These are phyloP conservation scores for Aspergillus egyptiacus DNA, from an alignment of 495 filamentous ascomycete species.

Conservation along the genomic window DNA sequence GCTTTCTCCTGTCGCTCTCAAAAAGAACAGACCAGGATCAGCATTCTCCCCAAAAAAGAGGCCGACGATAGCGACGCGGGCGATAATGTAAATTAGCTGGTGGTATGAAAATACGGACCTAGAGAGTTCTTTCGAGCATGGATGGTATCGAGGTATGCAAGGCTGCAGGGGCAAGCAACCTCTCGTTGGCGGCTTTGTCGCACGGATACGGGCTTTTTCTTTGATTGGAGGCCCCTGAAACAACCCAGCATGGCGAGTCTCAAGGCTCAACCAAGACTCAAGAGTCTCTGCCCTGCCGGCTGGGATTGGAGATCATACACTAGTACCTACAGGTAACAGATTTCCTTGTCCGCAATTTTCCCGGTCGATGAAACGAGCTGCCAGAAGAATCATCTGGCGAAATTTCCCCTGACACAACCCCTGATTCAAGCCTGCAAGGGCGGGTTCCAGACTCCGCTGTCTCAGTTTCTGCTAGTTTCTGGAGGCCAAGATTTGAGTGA, in stretches of 20 bases:
- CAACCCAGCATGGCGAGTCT: conserved; percentile 7
- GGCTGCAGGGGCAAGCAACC: conserved; percentile 18
- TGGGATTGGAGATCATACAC: background rate
- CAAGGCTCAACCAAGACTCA: no score
- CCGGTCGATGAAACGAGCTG: conserved; percentile 21
- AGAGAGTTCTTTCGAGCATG: no score
- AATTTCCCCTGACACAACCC: conserved; percentile 14
- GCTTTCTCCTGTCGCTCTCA: background rate
- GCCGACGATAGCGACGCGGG: background rate
- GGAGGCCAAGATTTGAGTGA: conserved; percentile 8
- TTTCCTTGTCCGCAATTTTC: conserved; percentile 9
- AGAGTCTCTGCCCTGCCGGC: conserved; percentile 4
- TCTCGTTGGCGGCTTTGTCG: conserved; percentile 10
- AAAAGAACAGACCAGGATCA: conserved; percentile 1
- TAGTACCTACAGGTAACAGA: background rate
- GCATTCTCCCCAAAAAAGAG: background rate
- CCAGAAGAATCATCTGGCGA: conserved; percentile 13
- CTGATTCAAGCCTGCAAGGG: conserved; percentile 19
- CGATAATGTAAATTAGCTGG: background rate
- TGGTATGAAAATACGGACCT: conserved; percentile 10
- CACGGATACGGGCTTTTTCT: background rate
- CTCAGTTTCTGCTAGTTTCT: background rate
- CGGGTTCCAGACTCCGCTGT: background rate
- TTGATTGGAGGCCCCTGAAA: conserved; percentile 16
- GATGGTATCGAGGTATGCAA: conserved; percentile 9